Conservation (phyloP, 2,329 filamentous ascomycete genomes). For the Aspergillus clavatus region DNA sequence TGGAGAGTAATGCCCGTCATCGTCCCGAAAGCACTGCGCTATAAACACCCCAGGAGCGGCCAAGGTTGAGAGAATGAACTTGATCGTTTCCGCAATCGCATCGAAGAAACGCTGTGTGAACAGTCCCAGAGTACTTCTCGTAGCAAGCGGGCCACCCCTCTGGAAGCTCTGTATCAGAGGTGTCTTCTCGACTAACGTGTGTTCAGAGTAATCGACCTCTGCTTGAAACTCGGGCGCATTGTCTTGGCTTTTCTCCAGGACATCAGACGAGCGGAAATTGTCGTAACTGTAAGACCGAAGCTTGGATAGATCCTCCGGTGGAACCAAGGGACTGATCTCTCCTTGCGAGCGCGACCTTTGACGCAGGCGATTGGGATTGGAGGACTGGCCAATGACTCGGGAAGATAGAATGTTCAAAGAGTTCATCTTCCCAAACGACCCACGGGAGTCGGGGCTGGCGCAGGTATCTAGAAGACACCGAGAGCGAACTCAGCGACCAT, state of each 20-base stretch:
- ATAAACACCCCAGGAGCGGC: constrained; percentile 77
- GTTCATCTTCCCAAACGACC: constrained; percentile 71
- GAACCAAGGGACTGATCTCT: constrained; percentile 35
- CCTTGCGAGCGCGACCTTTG: constrained; percentile 53
- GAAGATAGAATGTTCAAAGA: constrained; percentile 90
- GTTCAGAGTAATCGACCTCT: constrained; percentile 26
- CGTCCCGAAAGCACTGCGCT: constrained; percentile 76
- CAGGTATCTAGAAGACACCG: constrained; percentile 28
- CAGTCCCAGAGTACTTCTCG: constrained; percentile 41
- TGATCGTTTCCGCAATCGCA: constrained; percentile 69
- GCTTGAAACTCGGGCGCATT: constrained; percentile 21
- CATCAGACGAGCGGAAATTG: constrained; percentile 31
- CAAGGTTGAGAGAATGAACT: constrained; percentile 72
- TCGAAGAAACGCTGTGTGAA: constrained; percentile 66
- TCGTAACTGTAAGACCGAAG: constrained; percentile 42
- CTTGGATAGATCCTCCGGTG: constrained; percentile 32
- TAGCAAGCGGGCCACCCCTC: constrained; percentile 34
- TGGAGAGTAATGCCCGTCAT: constrained; percentile 73
- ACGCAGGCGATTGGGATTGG: constrained; percentile 44
- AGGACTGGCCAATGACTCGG: constrained; percentile 64
- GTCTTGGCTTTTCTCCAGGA: constrained; percentile 25
- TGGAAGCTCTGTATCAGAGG: constrained; percentile 54
- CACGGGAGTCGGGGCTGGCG: constrained; percentile 42
- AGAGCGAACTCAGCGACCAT: constrained; percentile 16
- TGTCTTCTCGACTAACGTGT: constrained; percentile 59